phyloP scores from a whole-genome alignment of 345 rosid species.

The Brassica incana region DNA sequence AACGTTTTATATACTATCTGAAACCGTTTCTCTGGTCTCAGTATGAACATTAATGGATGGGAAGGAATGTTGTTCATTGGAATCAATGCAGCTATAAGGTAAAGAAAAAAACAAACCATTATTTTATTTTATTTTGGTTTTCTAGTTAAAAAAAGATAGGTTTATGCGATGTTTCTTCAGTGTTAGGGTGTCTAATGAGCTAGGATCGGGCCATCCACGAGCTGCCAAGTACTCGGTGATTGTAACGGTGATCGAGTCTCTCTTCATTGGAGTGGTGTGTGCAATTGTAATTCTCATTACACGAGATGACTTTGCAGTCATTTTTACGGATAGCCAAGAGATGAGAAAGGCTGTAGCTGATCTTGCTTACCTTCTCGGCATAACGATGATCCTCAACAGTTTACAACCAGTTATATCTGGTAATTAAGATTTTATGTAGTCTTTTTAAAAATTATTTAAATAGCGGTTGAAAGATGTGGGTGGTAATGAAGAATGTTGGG shows the following conservation, averaged over 20 bases:
- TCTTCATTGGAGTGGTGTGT: constrained; percentile 59
- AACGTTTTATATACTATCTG: background rate
- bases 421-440: constrained; percentile 9
- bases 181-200: constrained; percentile 86
- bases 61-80: constrained; percentile 95
- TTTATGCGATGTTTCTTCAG: constrained; percentile 34
- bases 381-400: constrained; percentile 81
- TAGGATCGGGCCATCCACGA: constrained; percentile 85
- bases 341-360: constrained; percentile 64
- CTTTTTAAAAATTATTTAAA: background rate
- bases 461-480: background rate
- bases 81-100: constrained; percentile 93
- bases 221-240: constrained; percentile 80
- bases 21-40: constrained; percentile 30
- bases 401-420: constrained; percentile 92
- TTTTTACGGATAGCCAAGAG: constrained; percentile 62
- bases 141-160: background rate
- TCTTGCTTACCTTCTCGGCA: constrained; percentile 73
- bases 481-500: background rate
- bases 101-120: background rate
- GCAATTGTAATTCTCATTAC: constrained; percentile 56
- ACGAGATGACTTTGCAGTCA: constrained; percentile 56
- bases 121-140: background rate
- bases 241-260: constrained; percentile 57
- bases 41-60: constrained; percentile 99